Conservation (phyloP, 164 flowering plant species). For the Aristolochia californica region DNA sequence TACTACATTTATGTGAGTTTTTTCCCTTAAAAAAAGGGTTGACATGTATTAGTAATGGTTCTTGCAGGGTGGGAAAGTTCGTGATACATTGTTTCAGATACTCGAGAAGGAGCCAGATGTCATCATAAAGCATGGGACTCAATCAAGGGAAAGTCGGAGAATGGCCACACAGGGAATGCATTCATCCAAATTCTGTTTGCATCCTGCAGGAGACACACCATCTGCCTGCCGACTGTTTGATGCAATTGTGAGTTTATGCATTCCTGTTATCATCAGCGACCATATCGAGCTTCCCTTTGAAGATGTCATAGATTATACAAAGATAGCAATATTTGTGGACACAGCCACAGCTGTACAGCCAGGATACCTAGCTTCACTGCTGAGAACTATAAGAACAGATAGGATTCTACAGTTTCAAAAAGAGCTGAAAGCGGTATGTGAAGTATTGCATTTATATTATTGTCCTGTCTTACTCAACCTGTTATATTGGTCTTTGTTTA, state of each 20-base stretch:
- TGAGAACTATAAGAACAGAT: slow-evolving; percentile 41
- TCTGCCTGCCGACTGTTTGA: slow-evolving; percentile 98
- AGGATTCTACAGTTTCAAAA: slow-evolving; percentile 58
- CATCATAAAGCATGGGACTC: slow-evolving; percentile 86
- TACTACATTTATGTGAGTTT: no score
- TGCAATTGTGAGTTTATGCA: slow-evolving; percentile 90
- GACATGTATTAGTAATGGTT: slow-evolving; percentile 1
- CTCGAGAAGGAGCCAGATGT: slow-evolving; percentile 74
- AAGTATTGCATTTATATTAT: neutral
- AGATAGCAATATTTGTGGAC: slow-evolving; percentile 79
- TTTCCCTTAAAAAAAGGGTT: neutral
- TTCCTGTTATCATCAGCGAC: slow-evolving; percentile 90
- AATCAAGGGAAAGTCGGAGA: slow-evolving; percentile 91
- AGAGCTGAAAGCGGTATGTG: slow-evolving; percentile 56
- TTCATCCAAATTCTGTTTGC: slow-evolving; percentile 86
- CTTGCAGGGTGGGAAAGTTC: slow-evolving; percentile 86
- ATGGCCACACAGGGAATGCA: slow-evolving; percentile 93
- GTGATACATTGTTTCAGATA: slow-evolving; percentile 77
- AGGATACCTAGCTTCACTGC: slow-evolving; percentile 45
- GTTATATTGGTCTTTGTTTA: neutral
- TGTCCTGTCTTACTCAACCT: neutral
- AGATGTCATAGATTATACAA: slow-evolving; percentile 76
- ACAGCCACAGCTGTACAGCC: no score
- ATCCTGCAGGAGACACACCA: slow-evolving; percentile 99
- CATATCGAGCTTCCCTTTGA: slow-evolving; percentile 90